Evolutionary conservation across 2,329 filamentous ascomycete species (phyloP), one percentile per base, ranked within the genome.

Genomic region (Trichoderma atroviride): DNA sequence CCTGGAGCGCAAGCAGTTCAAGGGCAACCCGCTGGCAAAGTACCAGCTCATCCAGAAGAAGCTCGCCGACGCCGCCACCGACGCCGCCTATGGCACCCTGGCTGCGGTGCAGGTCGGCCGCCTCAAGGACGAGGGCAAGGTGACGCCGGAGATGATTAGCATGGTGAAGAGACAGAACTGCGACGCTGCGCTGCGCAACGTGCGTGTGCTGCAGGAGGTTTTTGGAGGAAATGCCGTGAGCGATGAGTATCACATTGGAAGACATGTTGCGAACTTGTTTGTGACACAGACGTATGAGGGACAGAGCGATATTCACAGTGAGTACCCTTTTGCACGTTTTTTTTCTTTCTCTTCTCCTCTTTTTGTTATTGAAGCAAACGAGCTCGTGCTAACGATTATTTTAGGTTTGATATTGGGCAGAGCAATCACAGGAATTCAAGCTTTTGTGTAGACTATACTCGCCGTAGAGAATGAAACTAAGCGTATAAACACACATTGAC

Each of bases 1-100:
- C n/a, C 83, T 99, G 62, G 94, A 97, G 80, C 87, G 96, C 72
- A 95, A 91, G 82, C 96, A 99, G 80, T 99, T 99, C 87, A 97
- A 96, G 83, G 89, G 90, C 61, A 98, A 98, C 80, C 94, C 95
- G 0, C 86, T 99, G 65, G 96, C 95, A 52, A 96, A 92, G 79
- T 99, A 99, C 78, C 96, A 99, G 83, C 89, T 99, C 16, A 88
- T 99, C 64, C 96, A 99, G 85, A 97, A 97, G 88, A 99, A 99
- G 84, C 85, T 99, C 71, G 92, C 95, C 0, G 96, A 99, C 79
- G 96, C 96, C 1, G 85, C 88, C 4, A 97, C 95, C 0, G 96
- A 99, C 79, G 93, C 92, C 2, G 91, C 94, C 1, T 98, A 92
- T 78, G 96, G 96, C 55, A 92, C 93, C n/a, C 83, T 97, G 67